phyloP scores from a whole-genome alignment of 768 basidiomycete species.

The Polyporus arcularius region DNA sequence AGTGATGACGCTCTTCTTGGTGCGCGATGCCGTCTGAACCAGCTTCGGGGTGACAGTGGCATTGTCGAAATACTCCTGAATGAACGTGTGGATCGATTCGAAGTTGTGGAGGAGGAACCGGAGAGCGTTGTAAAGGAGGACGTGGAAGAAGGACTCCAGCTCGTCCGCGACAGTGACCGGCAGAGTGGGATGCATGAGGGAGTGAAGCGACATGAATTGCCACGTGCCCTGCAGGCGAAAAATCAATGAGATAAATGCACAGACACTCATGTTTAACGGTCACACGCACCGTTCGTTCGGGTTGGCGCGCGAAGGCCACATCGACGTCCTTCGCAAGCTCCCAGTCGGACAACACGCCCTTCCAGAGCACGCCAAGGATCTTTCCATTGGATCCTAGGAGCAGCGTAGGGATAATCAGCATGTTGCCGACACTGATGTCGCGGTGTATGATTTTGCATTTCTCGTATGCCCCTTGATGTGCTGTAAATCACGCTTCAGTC shows the following conservation, averaged over 20 bases:
- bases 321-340: not conserved
- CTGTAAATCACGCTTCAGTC: not conserved
- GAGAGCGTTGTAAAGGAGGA: conserved; percentile 8
- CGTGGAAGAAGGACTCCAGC: conserved; percentile 21
- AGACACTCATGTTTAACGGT: not conserved
- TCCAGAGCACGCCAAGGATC: not conserved
- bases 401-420: not conserved
- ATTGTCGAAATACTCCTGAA: not conserved
- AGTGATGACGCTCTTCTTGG: not conserved
- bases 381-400: not conserved
- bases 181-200: conserved; percentile 5
- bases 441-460: conserved; percentile 4
- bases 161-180: conserved; percentile 16
- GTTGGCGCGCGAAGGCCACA: not conserved
- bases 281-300: conserved; percentile 1
- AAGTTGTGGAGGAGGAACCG: conserved; percentile 4
- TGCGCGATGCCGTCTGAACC: not conserved
- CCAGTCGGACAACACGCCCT: conserved; percentile 6
- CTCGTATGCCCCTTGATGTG: not conserved
- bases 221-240: conserved; percentile 17
- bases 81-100: not conserved
- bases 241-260: not conserved
- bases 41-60: not conserved
- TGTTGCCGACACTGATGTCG: conserved; percentile 16
- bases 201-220: conserved; percentile 20